Conservation (phyloP, 2,329 filamentous ascomycete genomes). For the Escovopsis sp. region DNA sequence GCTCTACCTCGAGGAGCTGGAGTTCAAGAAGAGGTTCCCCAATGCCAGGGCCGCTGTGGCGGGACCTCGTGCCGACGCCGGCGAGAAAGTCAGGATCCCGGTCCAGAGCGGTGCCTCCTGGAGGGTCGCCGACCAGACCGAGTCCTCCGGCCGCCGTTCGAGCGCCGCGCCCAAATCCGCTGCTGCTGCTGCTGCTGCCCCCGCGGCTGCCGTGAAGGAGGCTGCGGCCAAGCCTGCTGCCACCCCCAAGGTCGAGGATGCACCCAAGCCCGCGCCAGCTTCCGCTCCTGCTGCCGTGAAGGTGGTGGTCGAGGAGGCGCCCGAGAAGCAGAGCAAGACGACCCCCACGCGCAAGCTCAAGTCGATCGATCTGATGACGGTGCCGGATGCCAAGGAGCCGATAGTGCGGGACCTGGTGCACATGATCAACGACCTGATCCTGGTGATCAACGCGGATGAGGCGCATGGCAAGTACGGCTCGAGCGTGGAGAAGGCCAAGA, state of each 20-base stretch:
- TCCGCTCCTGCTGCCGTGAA: constrained; percentile 11
- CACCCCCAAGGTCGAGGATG: constrained; percentile 15
- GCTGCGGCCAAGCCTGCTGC: constrained; percentile 8
- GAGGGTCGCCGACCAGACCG: constrained; percentile 50
- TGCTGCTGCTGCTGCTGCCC: no score
- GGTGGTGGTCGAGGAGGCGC: constrained; percentile 7
- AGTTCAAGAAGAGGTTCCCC: constrained; percentile 76
- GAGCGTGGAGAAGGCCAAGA: constrained; percentile 74
- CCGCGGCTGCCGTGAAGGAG: constrained; percentile 13
- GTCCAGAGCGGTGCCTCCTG: constrained; percentile 76
- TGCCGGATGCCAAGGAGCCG: constrained; percentile 65
- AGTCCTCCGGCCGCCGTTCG: constrained; percentile 42
- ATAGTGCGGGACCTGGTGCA: constrained; percentile 86
- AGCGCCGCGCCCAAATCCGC: constrained; percentile 29
- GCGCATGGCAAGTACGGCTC: constrained; percentile 61
- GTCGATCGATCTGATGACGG: constrained; percentile 62
- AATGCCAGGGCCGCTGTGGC: constrained; percentile 30
- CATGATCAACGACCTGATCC: constrained; percentile 92
- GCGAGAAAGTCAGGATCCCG: constrained; percentile 66
- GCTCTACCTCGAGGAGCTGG: constrained; percentile 86
- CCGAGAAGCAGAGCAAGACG: constrained; percentile 8
- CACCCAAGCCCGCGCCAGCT: not conserved
- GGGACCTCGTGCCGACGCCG: constrained; percentile 33
- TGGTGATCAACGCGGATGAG: constrained; percentile 78
- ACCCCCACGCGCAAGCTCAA: constrained; percentile 25